Evolutionary conservation across 2,329 filamentous ascomycete genomes (phyloP).

Genomic region (Thielaviopsis musarum): DNA sequence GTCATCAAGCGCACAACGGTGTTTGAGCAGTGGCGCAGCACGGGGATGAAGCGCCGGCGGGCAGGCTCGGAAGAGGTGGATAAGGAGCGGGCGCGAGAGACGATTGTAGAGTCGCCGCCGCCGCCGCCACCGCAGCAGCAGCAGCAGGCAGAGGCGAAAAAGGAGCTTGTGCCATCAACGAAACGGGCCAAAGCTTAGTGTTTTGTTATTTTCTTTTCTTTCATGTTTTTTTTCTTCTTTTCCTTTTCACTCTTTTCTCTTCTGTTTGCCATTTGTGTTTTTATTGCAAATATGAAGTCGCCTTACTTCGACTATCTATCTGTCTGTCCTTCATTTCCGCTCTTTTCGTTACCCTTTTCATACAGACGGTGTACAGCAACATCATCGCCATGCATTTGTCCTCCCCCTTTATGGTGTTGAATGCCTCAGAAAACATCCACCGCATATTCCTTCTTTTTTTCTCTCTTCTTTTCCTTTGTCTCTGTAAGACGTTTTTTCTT

Average conservation of each 20-base stretch:
- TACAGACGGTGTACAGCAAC: neutral
- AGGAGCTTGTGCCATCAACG: neutral
- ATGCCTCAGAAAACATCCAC: neutral
- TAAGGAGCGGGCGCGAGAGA: neutral
- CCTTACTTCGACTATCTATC: neutral
- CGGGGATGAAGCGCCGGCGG: slow-evolving; percentile 27
- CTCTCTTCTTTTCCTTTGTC: neutral
- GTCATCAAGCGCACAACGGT: slow-evolving; percentile 32
- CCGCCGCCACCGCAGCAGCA: neutral
- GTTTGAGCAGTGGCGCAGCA: slow-evolving; percentile 11
- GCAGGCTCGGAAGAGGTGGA: slow-evolving; percentile 16
- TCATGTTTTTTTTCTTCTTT: neutral
- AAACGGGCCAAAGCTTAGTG: slow-evolving; percentile 3
- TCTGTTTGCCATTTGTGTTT: neutral
- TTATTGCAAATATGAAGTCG: neutral
- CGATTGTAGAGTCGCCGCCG: neutral
- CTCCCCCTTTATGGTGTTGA: neutral
- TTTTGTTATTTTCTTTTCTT: neutral
- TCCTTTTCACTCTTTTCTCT: neutral
- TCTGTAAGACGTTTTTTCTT: neutral
- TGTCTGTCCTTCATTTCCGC: neutral
- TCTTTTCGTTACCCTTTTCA: neutral
- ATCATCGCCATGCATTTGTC: neutral
- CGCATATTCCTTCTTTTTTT: neutral
- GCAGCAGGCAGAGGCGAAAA: neutral